Percentiles rank a stretch among this genome's conserved stretches.
phyloP scores from a whole-genome alignment of 352 stramenopile genomes.

The Phytophthora pini region DNA sequence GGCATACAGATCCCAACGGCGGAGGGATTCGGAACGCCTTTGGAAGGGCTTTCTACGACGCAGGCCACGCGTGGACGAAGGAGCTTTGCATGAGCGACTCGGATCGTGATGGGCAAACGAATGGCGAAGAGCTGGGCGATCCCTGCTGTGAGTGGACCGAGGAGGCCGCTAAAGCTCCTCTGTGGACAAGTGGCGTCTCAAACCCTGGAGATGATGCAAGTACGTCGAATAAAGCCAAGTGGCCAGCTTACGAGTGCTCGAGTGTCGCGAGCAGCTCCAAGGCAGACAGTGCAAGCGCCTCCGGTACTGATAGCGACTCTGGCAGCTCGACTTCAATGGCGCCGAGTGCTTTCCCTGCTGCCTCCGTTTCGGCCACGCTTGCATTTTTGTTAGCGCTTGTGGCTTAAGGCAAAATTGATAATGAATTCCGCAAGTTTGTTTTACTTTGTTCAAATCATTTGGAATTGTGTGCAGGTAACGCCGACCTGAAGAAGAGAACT shows the following conservation, averaged over 20 bases:
- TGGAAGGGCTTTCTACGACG: slow-evolving; percentile 27
- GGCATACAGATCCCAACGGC: slow-evolving; percentile 21
- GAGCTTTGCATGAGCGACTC: not conserved
- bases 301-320: not conserved
- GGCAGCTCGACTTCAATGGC: not conserved
- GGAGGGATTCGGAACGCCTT: slow-evolving; percentile 31
- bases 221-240: not conserved
- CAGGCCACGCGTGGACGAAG: slow-evolving; percentile 10
- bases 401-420: too few relatives aligned
- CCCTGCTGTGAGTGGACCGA: not conserved
- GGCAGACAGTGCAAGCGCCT: not conserved
- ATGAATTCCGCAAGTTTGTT: too few relatives aligned
- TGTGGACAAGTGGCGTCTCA: not conserved
- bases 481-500: too few relatives aligned
- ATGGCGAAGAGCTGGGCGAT: not conserved
- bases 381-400: too few relatives aligned
- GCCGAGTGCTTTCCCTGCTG: not conserved
- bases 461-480: too few relatives aligned
- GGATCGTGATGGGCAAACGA: not conserved
- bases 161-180: not conserved
- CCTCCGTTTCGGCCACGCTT: too few relatives aligned
- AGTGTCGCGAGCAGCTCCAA: not conserved
- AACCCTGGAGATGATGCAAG: not conserved
- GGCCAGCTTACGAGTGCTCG: not conserved
- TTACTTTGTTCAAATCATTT: too few relatives aligned